These are phyloP conservation scores for Blastobotrys serpentis DNA, from an alignment of 1,139 yeast genomes.

Conservation along the genomic window DNA sequence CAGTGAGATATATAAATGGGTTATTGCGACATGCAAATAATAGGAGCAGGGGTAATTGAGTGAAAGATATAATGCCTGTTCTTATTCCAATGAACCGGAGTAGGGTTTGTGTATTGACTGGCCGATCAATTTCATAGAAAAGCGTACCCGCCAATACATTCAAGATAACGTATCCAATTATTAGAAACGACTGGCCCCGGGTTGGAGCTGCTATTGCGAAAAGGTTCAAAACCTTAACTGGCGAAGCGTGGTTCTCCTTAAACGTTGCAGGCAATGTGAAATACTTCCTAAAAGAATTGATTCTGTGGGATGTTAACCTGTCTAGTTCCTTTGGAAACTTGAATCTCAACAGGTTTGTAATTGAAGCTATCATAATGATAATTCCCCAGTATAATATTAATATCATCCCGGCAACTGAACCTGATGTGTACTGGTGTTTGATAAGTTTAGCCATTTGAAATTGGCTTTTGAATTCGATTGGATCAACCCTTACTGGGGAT, in stretches of 20 bases:
- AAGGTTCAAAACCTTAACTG: slow-evolving; percentile 26
- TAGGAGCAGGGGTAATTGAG: slow-evolving; percentile 54
- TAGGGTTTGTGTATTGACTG: slow-evolving; percentile 26
- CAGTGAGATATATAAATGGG: slow-evolving; percentile 54
- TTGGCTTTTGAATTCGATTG: slow-evolving; percentile 19
- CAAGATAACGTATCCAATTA: slow-evolving; percentile 31
- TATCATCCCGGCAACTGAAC: slow-evolving; percentile 22
- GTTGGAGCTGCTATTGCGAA: slow-evolving; percentile 34
- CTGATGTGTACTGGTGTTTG: slow-evolving; percentile 24
- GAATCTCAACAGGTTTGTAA: slow-evolving; percentile 12
- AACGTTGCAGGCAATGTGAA: slow-evolving; percentile 38
- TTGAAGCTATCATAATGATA: slow-evolving; percentile 15
- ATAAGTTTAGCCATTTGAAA: slow-evolving; percentile 24
- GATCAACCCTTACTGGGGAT: slow-evolving; percentile 21
- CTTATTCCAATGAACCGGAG: slow-evolving; percentile 53
- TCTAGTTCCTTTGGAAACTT: slow-evolving; percentile 16
- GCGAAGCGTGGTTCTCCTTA: slow-evolving; percentile 32
- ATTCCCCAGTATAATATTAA: slow-evolving; percentile 25
- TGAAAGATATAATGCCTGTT: slow-evolving; percentile 59
- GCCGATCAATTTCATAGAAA: slow-evolving; percentile 37
- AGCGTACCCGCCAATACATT: slow-evolving; percentile 37
- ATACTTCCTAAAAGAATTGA: slow-evolving; percentile 27
- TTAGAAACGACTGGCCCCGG: slow-evolving; percentile 35
- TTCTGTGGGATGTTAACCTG: slow-evolving; percentile 8
- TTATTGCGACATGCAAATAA: slow-evolving; percentile 65